phyloP scores from a whole-genome alignment of 345 rosid species.

The Populus simonii region DNA sequence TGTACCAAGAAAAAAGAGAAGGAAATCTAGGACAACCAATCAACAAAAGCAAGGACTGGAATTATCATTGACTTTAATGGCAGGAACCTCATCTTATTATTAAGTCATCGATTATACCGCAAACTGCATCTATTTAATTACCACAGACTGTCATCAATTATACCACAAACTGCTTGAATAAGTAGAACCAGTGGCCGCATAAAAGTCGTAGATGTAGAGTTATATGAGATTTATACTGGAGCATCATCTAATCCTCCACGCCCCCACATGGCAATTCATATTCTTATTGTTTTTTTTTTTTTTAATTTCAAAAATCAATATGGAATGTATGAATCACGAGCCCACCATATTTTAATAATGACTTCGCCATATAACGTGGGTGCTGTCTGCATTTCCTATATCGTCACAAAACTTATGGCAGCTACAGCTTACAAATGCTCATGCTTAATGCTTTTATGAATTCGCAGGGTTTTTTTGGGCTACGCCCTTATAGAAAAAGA shows the following conservation, averaged over 20 bases:
- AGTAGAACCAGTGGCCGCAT: not conserved
- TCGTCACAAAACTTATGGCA: not conserved
- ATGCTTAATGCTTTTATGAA: not conserved
- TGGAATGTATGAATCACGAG: conserved; percentile 22
- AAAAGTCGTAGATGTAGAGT: not conserved
- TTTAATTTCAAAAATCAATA: not conserved
- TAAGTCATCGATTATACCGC: conserved; percentile 9
- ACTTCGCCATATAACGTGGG: conserved; percentile 4
- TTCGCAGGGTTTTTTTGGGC: not conserved
- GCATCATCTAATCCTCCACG: not conserved
- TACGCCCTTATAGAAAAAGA: not conserved
- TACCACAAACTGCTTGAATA: not conserved
- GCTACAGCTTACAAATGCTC: not conserved
- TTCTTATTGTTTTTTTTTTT: too few relatives aligned
- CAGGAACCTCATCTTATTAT: not conserved
- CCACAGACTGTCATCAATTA: not conserved
- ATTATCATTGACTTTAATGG: conserved; percentile 19
- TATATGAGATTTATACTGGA: not conserved
- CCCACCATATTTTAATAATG: conserved; percentile 10
- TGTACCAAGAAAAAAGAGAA: not conserved
- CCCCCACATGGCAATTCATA: not conserved
- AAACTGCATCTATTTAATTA: not conserved
- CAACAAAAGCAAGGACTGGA: conserved; percentile 1
- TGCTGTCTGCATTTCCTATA: not conserved
- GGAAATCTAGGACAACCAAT: conserved; percentile 25